Conservation (phyloP, 169 alveolate species). For the Cryptosporidium xiaoi region DNA sequence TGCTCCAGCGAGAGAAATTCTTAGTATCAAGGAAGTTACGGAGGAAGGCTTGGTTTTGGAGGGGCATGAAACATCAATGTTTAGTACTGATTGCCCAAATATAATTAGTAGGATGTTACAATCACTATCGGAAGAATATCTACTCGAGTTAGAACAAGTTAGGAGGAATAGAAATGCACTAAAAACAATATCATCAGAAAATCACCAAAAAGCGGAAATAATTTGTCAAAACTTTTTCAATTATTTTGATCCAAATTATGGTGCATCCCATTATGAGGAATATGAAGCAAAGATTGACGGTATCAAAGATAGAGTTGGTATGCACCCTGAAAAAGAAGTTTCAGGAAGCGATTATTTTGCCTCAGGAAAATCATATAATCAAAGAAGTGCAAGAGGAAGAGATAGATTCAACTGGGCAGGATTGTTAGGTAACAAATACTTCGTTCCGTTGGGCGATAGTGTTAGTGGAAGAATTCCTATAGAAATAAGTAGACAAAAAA, state of each 20-base stretch:
- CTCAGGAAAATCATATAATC: slow-evolving; percentile 28
- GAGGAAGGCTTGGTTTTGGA: slow-evolving; percentile 49
- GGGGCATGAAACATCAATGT: slow-evolving; percentile 70
- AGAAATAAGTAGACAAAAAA: neutral
- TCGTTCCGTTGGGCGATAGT: slow-evolving; percentile 7
- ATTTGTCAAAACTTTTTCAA: slow-evolving; percentile 63
- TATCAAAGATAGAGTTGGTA: neutral
- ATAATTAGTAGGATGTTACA: slow-evolving; percentile 39
- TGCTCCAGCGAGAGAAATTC: slow-evolving; percentile 26
- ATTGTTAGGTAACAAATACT: slow-evolving; percentile 20
- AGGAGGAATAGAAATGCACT: neutral
- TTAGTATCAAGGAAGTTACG: slow-evolving; percentile 45
- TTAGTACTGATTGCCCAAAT: slow-evolving; percentile 45
- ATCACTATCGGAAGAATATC: slow-evolving; percentile 46
- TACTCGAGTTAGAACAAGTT: neutral
- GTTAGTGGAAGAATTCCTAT: neutral
- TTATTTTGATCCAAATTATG: slow-evolving; percentile 53
- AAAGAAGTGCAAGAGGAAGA: slow-evolving; percentile 35
- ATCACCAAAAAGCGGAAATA: slow-evolving; percentile 44
- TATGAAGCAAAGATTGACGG: slow-evolving; percentile 21
- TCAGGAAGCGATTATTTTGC: neutral
- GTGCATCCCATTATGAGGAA: slow-evolving; percentile 58
- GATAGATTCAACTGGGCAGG: slow-evolving; percentile 68
- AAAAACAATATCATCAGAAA: slow-evolving; percentile 38
- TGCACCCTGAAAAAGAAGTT: neutral